These are phyloP conservation scores for Sclerotinia sclerotiorum DNA, from an alignment of 2,329 filamentous ascomycete genomes.

Conservation along the genomic window DNA sequence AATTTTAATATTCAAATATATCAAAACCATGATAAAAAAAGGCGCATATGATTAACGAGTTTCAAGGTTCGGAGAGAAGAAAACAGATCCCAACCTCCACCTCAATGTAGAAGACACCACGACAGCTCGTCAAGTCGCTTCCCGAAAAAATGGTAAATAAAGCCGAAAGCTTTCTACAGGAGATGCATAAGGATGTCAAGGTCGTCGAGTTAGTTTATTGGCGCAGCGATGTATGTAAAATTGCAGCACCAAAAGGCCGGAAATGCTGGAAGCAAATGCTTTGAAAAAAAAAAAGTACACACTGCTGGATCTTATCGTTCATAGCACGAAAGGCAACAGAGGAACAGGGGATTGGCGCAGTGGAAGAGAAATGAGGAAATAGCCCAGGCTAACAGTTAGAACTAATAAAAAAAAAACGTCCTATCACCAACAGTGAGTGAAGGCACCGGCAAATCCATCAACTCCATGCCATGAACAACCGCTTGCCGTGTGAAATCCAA, in stretches of 20 bases:
- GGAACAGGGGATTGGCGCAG: not conserved
- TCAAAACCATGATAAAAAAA: not conserved
- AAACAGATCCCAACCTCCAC: not conserved
- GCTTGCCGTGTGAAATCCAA: not conserved
- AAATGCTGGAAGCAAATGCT: not conserved
- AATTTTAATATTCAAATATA: not conserved
- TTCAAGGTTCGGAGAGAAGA: not conserved
- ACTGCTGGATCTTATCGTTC: not conserved
- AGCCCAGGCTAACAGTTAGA: not conserved
- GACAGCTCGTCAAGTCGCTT: not conserved
- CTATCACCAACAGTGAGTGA: not conserved
- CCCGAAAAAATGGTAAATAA: not conserved
- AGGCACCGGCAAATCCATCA: not conserved
- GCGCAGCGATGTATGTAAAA: not conserved
- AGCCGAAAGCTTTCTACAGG: not conserved
- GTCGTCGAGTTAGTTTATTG: not conserved
- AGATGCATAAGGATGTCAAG: not conserved
- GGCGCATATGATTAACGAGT: not conserved
- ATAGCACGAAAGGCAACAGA: not conserved
- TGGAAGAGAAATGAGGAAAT: too few relatives aligned
- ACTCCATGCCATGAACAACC: not conserved
- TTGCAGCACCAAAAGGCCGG: too few relatives aligned
- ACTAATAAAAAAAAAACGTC: not conserved
- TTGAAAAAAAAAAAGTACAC: not conserved
- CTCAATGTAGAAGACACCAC: not conserved